Conservation (phyloP, 2,329 filamentous ascomycete genomes). For the Pseudocercospora vitis region DNA sequence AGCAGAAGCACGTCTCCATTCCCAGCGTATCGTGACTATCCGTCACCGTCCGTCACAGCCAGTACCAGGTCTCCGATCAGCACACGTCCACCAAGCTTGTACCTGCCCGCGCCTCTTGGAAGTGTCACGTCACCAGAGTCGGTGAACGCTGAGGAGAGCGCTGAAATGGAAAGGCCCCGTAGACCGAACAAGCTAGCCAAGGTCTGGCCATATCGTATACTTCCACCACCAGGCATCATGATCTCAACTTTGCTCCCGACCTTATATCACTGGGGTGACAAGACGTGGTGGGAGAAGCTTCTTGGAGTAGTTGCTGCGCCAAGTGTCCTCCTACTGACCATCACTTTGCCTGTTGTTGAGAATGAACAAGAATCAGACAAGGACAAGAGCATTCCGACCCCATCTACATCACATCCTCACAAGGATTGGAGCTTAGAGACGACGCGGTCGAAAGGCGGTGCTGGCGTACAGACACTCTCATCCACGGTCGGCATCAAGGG, state of each 20-base stretch:
- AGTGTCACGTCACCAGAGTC: conserved; percentile 33
- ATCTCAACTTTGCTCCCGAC: conserved; percentile 81
- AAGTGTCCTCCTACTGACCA: conserved; percentile 83
- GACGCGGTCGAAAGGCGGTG: conserved; percentile 19
- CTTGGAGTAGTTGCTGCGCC: conserved; percentile 82
- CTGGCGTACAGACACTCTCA: conserved; percentile 16
- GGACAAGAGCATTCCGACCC: conserved; percentile 3
- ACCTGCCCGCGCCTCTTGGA: conserved; percentile 47
- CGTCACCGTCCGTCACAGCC: conserved; percentile 45
- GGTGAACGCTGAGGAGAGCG: conserved; percentile 37
- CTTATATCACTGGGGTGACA: conserved; percentile 75
- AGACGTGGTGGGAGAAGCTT: conserved; percentile 79
- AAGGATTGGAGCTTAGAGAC: conserved; percentile 23
- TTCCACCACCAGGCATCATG: conserved; percentile 72
- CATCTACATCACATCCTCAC: conserved; percentile 5
- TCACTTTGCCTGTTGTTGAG: conserved; percentile 90
- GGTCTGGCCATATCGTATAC: conserved; percentile 78
- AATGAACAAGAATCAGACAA: conserved; percentile 49
- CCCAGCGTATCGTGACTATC: conserved; percentile 60
- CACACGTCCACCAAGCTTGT: conserved; percentile 54
- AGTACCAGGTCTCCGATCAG: conserved; percentile 25
- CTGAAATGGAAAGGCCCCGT: conserved; percentile 26
- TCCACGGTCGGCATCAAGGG: conserved; percentile 20
- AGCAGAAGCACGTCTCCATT: conserved; percentile 61
- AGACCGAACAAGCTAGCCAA: conserved; percentile 44